phyloP scores from a whole-genome alignment of 2,329 filamentous ascomycete species.

The Neofusicoccum umdonicola region DNA sequence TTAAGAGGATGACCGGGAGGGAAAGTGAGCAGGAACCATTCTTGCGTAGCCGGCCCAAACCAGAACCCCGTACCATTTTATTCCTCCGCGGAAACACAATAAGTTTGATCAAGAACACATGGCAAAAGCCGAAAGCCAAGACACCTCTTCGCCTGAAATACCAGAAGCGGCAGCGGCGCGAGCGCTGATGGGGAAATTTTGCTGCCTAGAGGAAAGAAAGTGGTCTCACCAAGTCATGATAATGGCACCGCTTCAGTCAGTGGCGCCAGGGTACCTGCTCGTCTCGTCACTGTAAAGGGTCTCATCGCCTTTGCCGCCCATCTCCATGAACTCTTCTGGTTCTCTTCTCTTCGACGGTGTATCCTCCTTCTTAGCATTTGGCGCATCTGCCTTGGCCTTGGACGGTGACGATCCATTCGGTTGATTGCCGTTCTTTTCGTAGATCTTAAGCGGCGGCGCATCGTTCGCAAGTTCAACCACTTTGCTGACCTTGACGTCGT shows the following conservation, averaged over 20 bases:
- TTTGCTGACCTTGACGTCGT: slow-evolving; percentile 65
- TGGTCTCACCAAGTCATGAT: background rate
- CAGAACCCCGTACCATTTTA: background rate
- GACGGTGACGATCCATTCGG: slow-evolving; percentile 19
- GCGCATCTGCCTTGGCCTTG: slow-evolving; percentile 9
- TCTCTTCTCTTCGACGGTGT: slow-evolving; percentile 66
- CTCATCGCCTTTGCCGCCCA: slow-evolving; percentile 85
- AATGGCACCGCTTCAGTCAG: background rate
- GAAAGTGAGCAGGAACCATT: background rate
- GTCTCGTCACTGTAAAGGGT: slow-evolving; percentile 67
- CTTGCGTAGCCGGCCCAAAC: background rate
- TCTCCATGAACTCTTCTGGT: slow-evolving; percentile 73
- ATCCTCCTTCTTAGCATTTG: slow-evolving; percentile 51
- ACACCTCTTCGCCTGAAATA: background rate
- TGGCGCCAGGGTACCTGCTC: slow-evolving; percentile 3
- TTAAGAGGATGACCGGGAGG: background rate
- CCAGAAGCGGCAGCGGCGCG: background rate
- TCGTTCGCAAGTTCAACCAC: slow-evolving; percentile 57
- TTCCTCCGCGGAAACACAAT: background rate
- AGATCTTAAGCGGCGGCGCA: slow-evolving; percentile 44
- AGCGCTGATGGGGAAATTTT: background rate
- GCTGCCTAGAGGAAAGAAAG: background rate
- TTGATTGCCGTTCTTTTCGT: slow-evolving; percentile 35
- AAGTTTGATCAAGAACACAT: background rate
- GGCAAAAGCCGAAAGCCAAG: background rate